Conservation (phyloP, 2,329 filamentous ascomycete genomes). For the Trichoderma sp. region DNA sequence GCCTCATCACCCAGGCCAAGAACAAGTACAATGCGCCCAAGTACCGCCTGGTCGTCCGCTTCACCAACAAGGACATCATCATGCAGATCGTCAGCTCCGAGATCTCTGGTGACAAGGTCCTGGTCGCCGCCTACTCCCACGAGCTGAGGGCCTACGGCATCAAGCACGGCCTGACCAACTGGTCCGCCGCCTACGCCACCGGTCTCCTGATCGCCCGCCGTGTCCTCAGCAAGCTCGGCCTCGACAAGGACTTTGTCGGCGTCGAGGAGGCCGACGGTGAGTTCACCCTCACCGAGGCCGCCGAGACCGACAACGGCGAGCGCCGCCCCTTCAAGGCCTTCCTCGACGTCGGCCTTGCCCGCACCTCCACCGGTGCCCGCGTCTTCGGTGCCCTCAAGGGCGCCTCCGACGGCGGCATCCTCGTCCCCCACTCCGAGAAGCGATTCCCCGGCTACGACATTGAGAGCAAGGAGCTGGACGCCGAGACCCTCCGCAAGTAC, state of each 20-base stretch:
- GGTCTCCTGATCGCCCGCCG: conserved; percentile 97
- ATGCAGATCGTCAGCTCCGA: conserved; percentile 96
- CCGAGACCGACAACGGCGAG: conserved; percentile 85
- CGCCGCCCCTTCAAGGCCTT: conserved; percentile 99
- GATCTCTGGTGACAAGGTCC: conserved; percentile 97
- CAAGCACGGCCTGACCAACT: conserved; percentile 99
- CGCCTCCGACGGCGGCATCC: conserved; percentile 96
- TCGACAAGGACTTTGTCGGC: conserved; percentile 90
- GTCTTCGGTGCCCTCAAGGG: conserved; percentile 99
- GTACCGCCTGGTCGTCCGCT: conserved; percentile 98
- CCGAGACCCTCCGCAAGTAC: conserved; percentile 97
- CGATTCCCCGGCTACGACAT: conserved; percentile 99
- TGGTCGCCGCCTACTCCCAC: conserved; percentile 89
- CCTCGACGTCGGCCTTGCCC: conserved; percentile 96
- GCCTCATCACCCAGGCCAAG: conserved; percentile 99
- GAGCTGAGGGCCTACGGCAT: conserved; percentile 98
- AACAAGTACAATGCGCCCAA: conserved; percentile 99
- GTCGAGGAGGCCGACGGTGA: conserved; percentile 97
- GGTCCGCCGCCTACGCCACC: conserved; percentile 94
- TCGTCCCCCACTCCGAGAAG: conserved; percentile 98
- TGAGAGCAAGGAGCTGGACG: conserved; percentile 95
- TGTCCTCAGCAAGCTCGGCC: conserved; percentile 92
- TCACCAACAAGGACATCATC: conserved; percentile 99
- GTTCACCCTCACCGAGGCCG: conserved; percentile 92
- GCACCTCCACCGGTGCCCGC: conserved; percentile 97